These are phyloP conservation scores for Aspergillus pseudoviridinutans DNA, from an alignment of 2,329 filamentous ascomycete genomes.

Conservation along the genomic window DNA sequence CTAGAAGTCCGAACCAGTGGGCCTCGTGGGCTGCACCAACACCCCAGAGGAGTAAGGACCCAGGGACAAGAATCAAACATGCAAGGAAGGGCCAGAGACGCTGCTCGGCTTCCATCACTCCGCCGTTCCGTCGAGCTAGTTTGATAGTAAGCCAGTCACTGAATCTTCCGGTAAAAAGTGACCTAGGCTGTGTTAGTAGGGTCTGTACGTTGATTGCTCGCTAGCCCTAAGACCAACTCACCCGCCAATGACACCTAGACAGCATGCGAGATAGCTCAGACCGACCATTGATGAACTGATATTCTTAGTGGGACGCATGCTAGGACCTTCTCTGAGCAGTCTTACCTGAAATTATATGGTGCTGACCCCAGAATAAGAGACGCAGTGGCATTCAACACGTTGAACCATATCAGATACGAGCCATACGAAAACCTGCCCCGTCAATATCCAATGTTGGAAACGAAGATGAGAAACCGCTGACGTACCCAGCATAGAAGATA, in stretches of 20 bases:
- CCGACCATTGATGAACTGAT: slow-evolving; percentile 36
- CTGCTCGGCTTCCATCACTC: slow-evolving; percentile 41
- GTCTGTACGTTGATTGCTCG: background rate
- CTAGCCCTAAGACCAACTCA: slow-evolving; percentile 9
- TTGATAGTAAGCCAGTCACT: slow-evolving; percentile 38
- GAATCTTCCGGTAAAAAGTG: slow-evolving; percentile 36
- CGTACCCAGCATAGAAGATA: slow-evolving; percentile 36
- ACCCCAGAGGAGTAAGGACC: slow-evolving; percentile 36
- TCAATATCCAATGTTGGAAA: slow-evolving; percentile 2
- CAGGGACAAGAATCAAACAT: slow-evolving; percentile 34
- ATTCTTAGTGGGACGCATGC: slow-evolving; percentile 11
- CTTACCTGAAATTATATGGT: slow-evolving; percentile 37
- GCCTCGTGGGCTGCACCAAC: slow-evolving; percentile 41
- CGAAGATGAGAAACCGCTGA: background rate
- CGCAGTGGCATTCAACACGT: slow-evolving; percentile 38
- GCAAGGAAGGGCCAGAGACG: slow-evolving; percentile 38
- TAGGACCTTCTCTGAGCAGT: background rate
- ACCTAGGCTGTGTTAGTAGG: slow-evolving; percentile 17
- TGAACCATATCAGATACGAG: slow-evolving; percentile 38
- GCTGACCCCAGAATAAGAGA: slow-evolving; percentile 33
- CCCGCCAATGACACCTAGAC: slow-evolving; percentile 30
- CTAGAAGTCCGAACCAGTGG: slow-evolving; percentile 41
- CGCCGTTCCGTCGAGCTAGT: slow-evolving; percentile 38
- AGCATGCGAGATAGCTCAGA: slow-evolving; percentile 35
- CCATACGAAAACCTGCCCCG: slow-evolving; percentile 34